phyloP scores from a whole-genome alignment of 2,329 filamentous ascomycete species.

The Pseudogymnoascus sp. region DNA sequence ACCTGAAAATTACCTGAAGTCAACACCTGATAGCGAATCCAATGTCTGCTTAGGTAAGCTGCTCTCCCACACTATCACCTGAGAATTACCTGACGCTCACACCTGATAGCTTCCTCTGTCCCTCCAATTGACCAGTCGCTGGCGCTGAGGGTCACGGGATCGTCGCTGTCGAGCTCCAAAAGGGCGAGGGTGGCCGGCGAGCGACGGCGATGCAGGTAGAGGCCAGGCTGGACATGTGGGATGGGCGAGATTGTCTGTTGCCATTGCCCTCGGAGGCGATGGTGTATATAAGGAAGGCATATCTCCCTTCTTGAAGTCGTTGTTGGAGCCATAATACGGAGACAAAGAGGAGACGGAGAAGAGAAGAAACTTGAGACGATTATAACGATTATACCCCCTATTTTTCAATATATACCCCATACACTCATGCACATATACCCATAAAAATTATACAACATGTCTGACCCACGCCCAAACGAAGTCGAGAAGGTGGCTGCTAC shows the following conservation, averaged over 20 bases:
- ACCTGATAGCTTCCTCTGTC: background rate
- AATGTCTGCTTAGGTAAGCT: background rate
- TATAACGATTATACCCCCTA: background rate
- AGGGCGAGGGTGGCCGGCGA: too few relatives aligned
- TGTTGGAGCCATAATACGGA: background rate
- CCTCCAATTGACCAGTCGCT: background rate
- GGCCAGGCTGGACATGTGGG: background rate
- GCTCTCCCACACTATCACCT: background rate
- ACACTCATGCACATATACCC: background rate
- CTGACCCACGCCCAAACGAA: conserved; percentile 35
- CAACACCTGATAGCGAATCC: background rate
- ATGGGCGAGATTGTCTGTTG: background rate
- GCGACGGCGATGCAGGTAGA: background rate
- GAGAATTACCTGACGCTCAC: background rate
- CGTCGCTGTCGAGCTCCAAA: background rate
- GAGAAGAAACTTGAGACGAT: background rate
- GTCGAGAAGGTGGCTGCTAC: conserved; percentile 47
- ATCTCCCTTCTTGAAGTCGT: background rate
- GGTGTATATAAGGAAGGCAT: background rate
- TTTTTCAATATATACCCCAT: background rate
- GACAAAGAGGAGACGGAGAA: background rate
- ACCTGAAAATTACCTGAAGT: background rate
- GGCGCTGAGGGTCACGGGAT: background rate
- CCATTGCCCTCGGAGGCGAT: background rate
- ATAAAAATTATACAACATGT: background rate